Conservation (phyloP, 1,284 basidiomycete genomes). For the Pterula multifida region DNA sequence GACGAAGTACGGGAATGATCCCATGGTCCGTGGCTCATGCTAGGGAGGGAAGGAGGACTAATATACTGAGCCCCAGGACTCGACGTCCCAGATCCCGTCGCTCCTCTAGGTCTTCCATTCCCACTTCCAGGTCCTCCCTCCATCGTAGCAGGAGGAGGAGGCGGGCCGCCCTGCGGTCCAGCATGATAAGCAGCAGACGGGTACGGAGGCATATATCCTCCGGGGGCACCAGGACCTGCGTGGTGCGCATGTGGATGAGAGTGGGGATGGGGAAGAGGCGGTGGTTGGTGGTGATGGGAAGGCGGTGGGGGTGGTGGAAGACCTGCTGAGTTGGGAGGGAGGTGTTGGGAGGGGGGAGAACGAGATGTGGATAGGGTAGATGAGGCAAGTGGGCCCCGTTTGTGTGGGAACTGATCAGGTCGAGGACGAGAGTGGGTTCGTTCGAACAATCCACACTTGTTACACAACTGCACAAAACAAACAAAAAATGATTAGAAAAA, state of each 20-base stretch:
- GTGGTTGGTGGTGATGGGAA: not conserved
- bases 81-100: not conserved
- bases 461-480: constrained; percentile 48
- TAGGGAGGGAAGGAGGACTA: not conserved
- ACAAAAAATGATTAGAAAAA: not conserved
- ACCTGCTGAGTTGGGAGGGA: not conserved
- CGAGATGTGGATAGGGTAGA: constrained; percentile 5
- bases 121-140: not conserved
- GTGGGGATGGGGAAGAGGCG: not conserved
- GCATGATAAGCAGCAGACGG: not conserved
- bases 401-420: constrained; percentile 72
- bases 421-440: constrained; percentile 69
- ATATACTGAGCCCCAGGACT: not conserved
- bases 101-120: not conserved
- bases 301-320: not conserved
- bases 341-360: not conserved
- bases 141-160: not conserved
- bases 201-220: not conserved
- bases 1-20: not conserved
- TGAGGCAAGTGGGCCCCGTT: constrained; percentile 52
- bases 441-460: constrained; percentile 77
- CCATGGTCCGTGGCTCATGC: not conserved
- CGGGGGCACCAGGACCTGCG: not conserved
- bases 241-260: not conserved
- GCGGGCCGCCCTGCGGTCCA: not conserved